Base-by-base conservation (phyloP, 73 alveolate genomes). In the Paramecium sonneborni region DNA sequence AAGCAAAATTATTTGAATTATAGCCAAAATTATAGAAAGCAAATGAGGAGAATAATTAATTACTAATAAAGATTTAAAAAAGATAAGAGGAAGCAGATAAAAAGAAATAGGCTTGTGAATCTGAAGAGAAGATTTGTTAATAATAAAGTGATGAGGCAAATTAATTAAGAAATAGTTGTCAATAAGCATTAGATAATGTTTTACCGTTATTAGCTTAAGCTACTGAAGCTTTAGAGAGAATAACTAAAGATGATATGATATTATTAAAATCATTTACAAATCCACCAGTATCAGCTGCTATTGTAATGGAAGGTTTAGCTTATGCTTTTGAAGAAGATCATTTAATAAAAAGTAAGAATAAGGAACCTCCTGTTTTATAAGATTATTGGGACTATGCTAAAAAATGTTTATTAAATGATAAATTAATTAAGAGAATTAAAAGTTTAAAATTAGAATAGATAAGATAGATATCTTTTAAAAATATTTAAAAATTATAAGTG, bases 171-270 rank as follows among this genome's bases (percentile, higher is more conserved):
- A 92, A 92, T 34, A 97, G 93, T 76, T 96, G 98, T 76, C 88
- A 96, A 84, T 92, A 85, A 35, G 97, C 94, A 62, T 88, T 99
- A 88, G 99, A 97, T 58, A 96, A 95, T 26, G 99, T 99, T 18
- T 97, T 98, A 98, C 99, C 99, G 10, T 95, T 98, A 34, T 96
- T 97, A 93, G 96, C 97, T 82, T 96, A 96, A 62, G 99, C 99
- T 8, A 93, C 97, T 56, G 98, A 96, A 44, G 99, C 99, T 48
- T 93, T 98, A 85, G 97, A 97, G 34, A 97, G 96, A 26, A 96
- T 97, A 55, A 95, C 96, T 68, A 97, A 97, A 92, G 98, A 96
- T 86, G 99, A 97, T 93, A 96, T 98, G 85, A 94, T 93, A 85
- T 98, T 96, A 92, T 95, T 98, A 94, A 95, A 98, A 91, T 92